phyloP scores from a whole-genome alignment of 768 basidiomycete genomes.

The Suillus paluster region DNA sequence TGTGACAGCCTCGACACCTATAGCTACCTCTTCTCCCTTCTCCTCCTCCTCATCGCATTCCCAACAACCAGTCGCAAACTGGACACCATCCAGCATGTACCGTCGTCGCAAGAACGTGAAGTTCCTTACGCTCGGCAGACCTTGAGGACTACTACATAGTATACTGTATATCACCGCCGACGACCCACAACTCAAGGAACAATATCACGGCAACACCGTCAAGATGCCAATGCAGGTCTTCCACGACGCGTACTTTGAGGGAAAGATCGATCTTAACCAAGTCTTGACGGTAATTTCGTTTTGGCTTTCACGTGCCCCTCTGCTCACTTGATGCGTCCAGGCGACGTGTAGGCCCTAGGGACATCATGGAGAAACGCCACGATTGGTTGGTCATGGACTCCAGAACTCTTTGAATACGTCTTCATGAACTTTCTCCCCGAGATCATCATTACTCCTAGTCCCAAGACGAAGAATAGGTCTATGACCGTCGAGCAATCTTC shows the following conservation, averaged over 20 bases:
- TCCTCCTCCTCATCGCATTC: constrained; percentile 73
- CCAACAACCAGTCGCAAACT: constrained; percentile 85
- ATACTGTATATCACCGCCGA: constrained; percentile 93
- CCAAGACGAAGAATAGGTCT: constrained; percentile 97
- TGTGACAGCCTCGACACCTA: constrained; percentile 88
- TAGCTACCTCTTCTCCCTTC: no score
- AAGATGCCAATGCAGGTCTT: constrained; percentile 99
- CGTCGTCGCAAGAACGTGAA: constrained; percentile 85
- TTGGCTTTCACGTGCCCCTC: neutral
- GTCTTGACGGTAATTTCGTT: constrained; percentile 60
- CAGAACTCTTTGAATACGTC: constrained; percentile 93
- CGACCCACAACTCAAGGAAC: constrained; percentile 76
- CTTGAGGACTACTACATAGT: constrained; percentile 90
- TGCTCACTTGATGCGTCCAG: constrained; percentile 42
- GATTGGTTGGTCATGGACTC: constrained; percentile 96
- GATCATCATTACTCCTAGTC: constrained; percentile 83
- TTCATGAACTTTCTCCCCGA: constrained; percentile 89
- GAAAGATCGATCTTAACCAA: constrained; percentile 97
- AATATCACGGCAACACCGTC: constrained; percentile 80
- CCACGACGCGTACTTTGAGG: constrained; percentile 97
- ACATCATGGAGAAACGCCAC: constrained; percentile 91
- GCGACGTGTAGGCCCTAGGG: constrained; percentile 93
- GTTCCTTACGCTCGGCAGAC: constrained; percentile 77
- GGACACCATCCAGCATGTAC: constrained; percentile 84
- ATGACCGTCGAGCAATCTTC: constrained; percentile 71